Base-by-base conservation (phyloP, 2,329 filamentous ascomycete species). In the Fusarium sp. region DNA sequence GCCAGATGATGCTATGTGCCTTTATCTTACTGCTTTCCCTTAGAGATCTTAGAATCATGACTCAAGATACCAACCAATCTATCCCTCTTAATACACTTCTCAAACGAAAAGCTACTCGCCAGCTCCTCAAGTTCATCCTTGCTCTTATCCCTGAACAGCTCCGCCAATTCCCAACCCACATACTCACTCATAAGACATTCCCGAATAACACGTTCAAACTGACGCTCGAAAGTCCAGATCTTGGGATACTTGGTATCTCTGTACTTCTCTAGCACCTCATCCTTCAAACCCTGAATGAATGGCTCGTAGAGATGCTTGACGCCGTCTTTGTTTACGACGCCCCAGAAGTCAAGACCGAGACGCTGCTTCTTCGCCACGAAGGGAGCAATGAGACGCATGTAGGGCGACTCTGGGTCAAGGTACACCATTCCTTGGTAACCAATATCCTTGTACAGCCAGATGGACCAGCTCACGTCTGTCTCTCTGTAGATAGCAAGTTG, bases 381-480 rank as follows among this genome's bases (percentile, higher is more conserved):
- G 0, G 83, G 81, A 20, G 80, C 73, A 44, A 89, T 82, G 4
- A 84, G 82, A 24, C 80, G 80, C 75, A 87, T 87, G 77, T 86
- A 88, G 4, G 80, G 70, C 10, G 81, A 83, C 13, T 83, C 75
- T 0, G 84, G 82, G 34, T 80, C 79, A 1, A 84, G 79, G 64
- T 86, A 84, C 0, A 86, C 79, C 85, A 88, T 87, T 8, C 86
- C 86, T 74, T 88, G 85, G 46, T 85, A 81, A 0, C 86, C 85
- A 41, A 88, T 83, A 62, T 88, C 86, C 74, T 88, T 88, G 76
- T 87, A 88, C 0, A 86, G 76, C 86, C 86, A 88, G 72, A 90
- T 90, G 16, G 80, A 85, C 88, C 88, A 90, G 47, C 83, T 84
- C 76, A 75, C 84, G 1, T 63, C 59, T 4, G 58, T 69, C 30